Conservation (phyloP, 2,329 filamentous ascomycete species). For the Ophiostoma triangulosporum region DNA sequence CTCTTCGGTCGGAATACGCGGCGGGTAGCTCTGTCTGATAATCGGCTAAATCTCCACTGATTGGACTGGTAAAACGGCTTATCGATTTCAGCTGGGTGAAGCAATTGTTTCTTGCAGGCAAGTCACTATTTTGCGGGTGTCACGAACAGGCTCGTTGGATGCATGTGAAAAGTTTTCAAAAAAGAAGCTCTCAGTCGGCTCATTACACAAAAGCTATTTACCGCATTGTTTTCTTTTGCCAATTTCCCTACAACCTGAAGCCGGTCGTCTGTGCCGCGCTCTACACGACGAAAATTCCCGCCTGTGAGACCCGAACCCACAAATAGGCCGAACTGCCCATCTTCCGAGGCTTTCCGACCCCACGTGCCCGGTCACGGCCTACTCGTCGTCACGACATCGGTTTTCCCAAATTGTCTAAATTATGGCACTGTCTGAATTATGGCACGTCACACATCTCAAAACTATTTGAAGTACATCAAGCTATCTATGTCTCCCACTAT, state of each 20-base stretch:
- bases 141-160: background rate
- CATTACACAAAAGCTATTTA: background rate
- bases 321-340: background rate
- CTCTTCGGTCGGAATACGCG: background rate
- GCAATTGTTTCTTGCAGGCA: background rate
- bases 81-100: background rate
- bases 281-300: background rate
- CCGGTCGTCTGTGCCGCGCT: background rate
- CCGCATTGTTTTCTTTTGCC: background rate
- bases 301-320: background rate
- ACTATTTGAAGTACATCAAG: too few relatives aligned
- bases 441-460: too few relatives aligned
- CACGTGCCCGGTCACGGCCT: background rate
- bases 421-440: too few relatives aligned
- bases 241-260: background rate
- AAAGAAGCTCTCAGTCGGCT: background rate
- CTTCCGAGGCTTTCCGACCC: background rate
- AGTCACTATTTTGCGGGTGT: background rate
- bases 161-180: background rate
- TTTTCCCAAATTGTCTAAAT: too few relatives aligned
- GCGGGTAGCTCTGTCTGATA: background rate
- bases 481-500: too few relatives aligned
- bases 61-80: background rate
- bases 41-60: background rate
- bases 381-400: too few relatives aligned